Conservation (phyloP, 2,329 filamentous ascomycete species). For the Bipolaris cookei region DNA sequence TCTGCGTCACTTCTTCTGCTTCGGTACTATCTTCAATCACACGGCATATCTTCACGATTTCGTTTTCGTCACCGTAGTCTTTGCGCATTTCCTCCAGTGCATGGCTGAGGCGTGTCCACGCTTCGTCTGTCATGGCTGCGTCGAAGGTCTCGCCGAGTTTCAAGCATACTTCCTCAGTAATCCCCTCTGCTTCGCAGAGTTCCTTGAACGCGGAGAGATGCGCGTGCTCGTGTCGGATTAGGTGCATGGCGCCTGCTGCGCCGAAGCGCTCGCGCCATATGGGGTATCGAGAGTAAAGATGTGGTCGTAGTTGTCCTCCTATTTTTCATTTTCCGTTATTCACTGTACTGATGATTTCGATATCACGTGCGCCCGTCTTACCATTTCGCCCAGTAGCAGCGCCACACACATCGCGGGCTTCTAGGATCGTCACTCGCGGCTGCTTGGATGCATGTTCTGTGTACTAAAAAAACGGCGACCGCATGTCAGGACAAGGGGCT, state of each 20-base stretch:
- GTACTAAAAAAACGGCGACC: slow-evolving; percentile 4
- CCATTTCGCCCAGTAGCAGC: slow-evolving; percentile 20
- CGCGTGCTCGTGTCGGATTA: slow-evolving; percentile 18
- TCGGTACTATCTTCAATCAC: slow-evolving; percentile 1
- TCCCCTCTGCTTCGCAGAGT: slow-evolving; percentile 13
- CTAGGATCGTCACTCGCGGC: slow-evolving; percentile 18
- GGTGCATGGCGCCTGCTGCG: slow-evolving; percentile 17
- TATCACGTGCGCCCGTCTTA: not conserved
- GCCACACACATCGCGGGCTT: slow-evolving; percentile 20
- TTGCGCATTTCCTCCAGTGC: slow-evolving; percentile 16
- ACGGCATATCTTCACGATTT: slow-evolving; percentile 15
- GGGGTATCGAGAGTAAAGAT: slow-evolving; percentile 20
- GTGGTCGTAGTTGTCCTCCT: slow-evolving; percentile 22
- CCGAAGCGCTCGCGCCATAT: slow-evolving; percentile 17
- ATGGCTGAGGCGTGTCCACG: slow-evolving; percentile 18
- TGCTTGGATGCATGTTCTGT: slow-evolving; percentile 13
- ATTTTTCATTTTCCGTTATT: not conserved
- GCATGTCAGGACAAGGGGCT: slow-evolving; percentile 1
- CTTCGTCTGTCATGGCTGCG: slow-evolving; percentile 23
- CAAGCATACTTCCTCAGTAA: slow-evolving; percentile 18
- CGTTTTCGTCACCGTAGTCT: slow-evolving; percentile 16
- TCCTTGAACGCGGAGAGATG: slow-evolving; percentile 17
- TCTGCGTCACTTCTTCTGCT: slow-evolving; percentile 19
- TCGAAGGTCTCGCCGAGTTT: slow-evolving; percentile 22
- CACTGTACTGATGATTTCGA: no score